Percentiles rank a stretch among this genome's conserved stretches.
Conservation (phyloP, 139 green algal genomes). For the Chlamydomonas sp. region DNA sequence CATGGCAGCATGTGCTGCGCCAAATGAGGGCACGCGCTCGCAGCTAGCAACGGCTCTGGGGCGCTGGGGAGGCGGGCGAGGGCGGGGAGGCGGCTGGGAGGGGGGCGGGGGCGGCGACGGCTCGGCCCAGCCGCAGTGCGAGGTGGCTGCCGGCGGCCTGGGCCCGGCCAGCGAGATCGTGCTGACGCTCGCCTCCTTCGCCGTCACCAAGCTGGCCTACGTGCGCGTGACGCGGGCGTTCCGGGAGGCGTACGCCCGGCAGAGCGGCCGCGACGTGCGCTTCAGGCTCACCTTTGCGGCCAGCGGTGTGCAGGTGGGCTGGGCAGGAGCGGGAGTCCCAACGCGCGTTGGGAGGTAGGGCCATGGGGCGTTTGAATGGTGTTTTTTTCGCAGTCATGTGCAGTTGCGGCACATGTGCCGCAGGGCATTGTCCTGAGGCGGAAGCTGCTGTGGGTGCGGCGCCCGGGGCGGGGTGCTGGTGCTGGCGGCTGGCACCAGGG, state of each 20-base stretch:
- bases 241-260: slow-evolving; percentile 62
- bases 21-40: too few relatives aligned
- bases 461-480: background rate
- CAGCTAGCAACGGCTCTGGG: too few relatives aligned
- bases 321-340: too few relatives aligned
- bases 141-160: background rate
- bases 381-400: too few relatives aligned
- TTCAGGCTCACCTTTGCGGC: slow-evolving; percentile 85
- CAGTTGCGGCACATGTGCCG: too few relatives aligned
- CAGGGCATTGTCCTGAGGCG: background rate
- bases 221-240: slow-evolving; percentile 74
- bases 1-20: too few relatives aligned
- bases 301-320: slow-evolving; percentile 73
- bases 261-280: slow-evolving; percentile 62
- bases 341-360: too few relatives aligned
- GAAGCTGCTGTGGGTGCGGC: too few relatives aligned
- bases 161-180: slow-evolving; percentile 44
- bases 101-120: too few relatives aligned
- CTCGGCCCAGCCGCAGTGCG: background rate
- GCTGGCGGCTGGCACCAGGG: background rate
- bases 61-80: too few relatives aligned
- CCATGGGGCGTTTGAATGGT: too few relatives aligned
- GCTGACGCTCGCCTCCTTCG: slow-evolving; percentile 85
- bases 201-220: slow-evolving; percentile 73
- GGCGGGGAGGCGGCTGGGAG: too few relatives aligned